These are phyloP conservation scores for Sphagnum magellanicum DNA, from an alignment of 228 moss, liverwort and hornwort genomes.

Conservation along the genomic window DNA sequence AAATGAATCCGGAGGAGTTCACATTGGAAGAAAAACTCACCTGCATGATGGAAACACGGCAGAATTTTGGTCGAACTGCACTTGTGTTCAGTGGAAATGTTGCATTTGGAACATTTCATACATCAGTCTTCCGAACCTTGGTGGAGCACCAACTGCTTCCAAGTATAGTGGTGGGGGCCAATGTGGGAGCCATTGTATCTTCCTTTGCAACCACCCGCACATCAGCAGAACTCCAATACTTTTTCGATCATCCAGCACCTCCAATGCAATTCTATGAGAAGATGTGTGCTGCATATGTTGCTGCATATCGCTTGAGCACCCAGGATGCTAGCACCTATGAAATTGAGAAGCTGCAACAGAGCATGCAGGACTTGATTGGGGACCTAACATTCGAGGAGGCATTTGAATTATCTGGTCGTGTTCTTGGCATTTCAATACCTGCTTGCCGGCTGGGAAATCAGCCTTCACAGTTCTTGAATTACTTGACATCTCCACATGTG, in stretches of 20 bases:
- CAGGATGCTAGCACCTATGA: conserved; percentile 36
- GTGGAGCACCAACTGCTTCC: conserved; percentile 52
- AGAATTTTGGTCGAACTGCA: conserved; percentile 47
- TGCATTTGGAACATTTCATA: conserved; percentile 55
- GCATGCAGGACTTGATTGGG: conserved; percentile 54
- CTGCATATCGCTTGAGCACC: conserved; percentile 35
- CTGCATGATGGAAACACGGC: conserved; percentile 43
- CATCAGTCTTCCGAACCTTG: conserved; percentile 50
- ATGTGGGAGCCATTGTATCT: conserved; percentile 52
- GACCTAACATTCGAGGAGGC: conserved; percentile 64
- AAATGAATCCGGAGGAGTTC: conserved; percentile 39
- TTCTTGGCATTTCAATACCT: conserved; percentile 40
- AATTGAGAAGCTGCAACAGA: conserved; percentile 49
- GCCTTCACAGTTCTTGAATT: conserved; percentile 44
- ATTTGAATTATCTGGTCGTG: conserved; percentile 48
- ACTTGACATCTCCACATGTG: conserved; percentile 57
- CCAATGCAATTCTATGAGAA: conserved; percentile 31
- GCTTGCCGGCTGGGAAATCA: background rate
- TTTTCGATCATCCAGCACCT: conserved; percentile 39
- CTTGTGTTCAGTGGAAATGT: conserved; percentile 50
- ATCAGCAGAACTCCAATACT: conserved; percentile 33
- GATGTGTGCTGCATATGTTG: conserved; percentile 21
- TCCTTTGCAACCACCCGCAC: conserved; percentile 58
- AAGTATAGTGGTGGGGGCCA: conserved; percentile 45
- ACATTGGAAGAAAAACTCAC: conserved; percentile 40